Evolutionary conservation across 2,329 filamentous ascomycete genomes (phyloP).

Genomic region (Pseudopyrenochaeta lycopersici): DNA sequence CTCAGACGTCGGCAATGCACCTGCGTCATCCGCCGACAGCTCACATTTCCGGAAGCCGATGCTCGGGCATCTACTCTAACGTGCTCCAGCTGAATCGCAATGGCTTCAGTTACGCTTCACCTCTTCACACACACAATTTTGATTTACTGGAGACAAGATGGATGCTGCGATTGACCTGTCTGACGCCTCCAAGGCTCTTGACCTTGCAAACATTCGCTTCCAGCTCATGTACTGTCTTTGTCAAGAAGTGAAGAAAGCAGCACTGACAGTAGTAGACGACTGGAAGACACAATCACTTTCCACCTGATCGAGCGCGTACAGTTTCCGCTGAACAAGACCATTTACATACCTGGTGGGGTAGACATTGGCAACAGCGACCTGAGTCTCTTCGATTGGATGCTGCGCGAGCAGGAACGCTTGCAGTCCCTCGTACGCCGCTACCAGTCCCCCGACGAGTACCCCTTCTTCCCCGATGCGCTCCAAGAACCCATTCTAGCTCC

Average conservation of each 20-base stretch:
- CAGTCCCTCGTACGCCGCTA: slow-evolving; percentile 95
- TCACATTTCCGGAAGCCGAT: slow-evolving; percentile 14
- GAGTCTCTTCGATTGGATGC: slow-evolving; percentile 93
- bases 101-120: slow-evolving; percentile 13
- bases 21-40: slow-evolving; percentile 33
- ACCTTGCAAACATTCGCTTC: slow-evolving; percentile 90
- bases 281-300: slow-evolving; percentile 98
- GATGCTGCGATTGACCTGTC: slow-evolving; percentile 89
- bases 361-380: slow-evolving; percentile 76
- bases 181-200: slow-evolving; percentile 83
- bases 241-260: background rate
- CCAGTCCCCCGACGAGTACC: slow-evolving; percentile 95
- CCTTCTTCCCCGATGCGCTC: slow-evolving; percentile 88
- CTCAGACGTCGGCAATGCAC: slow-evolving; percentile 13
- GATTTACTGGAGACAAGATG: slow-evolving; percentile 63
- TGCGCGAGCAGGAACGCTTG: slow-evolving; percentile 86
- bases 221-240: slow-evolving; percentile 80
- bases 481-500: slow-evolving; percentile 85
- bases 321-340: slow-evolving; percentile 88
- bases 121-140: background rate
- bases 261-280: slow-evolving; percentile 68
- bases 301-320: slow-evolving; percentile 98
- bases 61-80: slow-evolving; percentile 8
- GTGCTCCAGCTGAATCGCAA: slow-evolving; percentile 3
- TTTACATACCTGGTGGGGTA: slow-evolving; percentile 85